Percentiles rank a stretch among this genome's conserved stretches.
Evolutionary conservation across 495 filamentous ascomycete genomes (phyloP).

Genomic region (Trichocladium antarcticum): DNA sequence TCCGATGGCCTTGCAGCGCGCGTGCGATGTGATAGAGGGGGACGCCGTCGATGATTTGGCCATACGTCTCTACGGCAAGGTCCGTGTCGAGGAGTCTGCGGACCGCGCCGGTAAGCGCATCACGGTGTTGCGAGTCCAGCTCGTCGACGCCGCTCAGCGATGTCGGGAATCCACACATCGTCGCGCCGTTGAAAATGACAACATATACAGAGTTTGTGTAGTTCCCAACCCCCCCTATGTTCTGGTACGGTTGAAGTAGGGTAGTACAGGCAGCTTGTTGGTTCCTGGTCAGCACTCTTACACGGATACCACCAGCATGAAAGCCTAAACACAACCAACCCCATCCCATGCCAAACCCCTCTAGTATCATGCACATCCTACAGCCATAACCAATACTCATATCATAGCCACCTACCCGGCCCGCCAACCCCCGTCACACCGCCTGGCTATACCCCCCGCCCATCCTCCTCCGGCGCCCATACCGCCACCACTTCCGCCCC

Average conservation of each 20-base stretch:
- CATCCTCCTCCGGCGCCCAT: conserved; percentile 31
- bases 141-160: not conserved
- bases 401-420: not conserved
- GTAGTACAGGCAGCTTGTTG: too few species aligned
- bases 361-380: not conserved
- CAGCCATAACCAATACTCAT: not conserved
- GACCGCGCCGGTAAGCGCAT: not conserved
- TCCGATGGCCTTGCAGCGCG: not conserved
- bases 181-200: too few species aligned
- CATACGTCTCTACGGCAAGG: not conserved
- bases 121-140: not conserved
- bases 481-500: conserved; percentile 61
- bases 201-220: too few species aligned
- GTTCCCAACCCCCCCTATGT: too few species aligned
- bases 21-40: not conserved
- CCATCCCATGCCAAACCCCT: not conserved
- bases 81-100: not conserved
- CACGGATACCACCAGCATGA: not conserved
- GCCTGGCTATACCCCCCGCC: conserved; percentile 40
- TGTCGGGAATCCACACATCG: too few species aligned
- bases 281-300: too few species aligned
- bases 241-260: too few species aligned
- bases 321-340: not conserved
- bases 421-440: conserved; percentile 26
- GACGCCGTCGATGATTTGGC: not conserved